Percentiles rank a stretch among this genome's conserved stretches.
These are phyloP conservation scores for Aspergillus sclerotialis DNA, from an alignment of 2,329 filamentous ascomycete species.

Conservation along the genomic window DNA sequence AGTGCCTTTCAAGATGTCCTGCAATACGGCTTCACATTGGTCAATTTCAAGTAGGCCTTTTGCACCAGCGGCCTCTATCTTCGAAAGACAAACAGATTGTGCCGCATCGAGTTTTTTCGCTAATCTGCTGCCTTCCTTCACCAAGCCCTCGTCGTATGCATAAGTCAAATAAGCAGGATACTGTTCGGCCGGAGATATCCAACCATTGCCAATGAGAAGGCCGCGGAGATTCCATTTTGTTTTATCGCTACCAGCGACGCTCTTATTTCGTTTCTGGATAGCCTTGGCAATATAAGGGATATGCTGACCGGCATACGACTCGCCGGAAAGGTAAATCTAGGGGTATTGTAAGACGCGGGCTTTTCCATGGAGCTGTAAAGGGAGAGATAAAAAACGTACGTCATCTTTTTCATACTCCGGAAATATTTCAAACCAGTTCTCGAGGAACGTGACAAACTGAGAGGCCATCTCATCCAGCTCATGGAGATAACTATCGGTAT, in stretches of 20 bases:
- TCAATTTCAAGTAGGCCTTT: conserved; percentile 59
- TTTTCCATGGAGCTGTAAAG: neutral
- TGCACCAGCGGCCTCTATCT: conserved; percentile 45
- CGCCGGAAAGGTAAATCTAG: conserved; percentile 87
- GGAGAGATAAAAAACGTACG: conserved; percentile 51
- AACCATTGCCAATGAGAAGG: conserved; percentile 91
- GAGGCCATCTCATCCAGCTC: conserved; percentile 84
- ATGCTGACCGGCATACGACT: conserved; percentile 94
- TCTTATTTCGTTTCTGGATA: conserved; percentile 80
- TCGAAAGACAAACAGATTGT: conserved; percentile 60
- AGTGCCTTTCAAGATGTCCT: conserved; percentile 63
- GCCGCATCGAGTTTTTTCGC: conserved; percentile 62
- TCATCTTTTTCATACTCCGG: conserved; percentile 89
- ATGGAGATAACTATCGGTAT: conserved; percentile 77
- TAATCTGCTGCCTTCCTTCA: conserved; percentile 59
- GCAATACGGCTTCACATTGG: conserved; percentile 71
- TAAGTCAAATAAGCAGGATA: conserved; percentile 81
- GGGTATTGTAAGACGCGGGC: conserved; percentile 5
- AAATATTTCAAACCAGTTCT: conserved; percentile 86
- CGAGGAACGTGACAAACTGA: conserved; percentile 81
- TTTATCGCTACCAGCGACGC: conserved; percentile 29
- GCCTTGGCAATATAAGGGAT: conserved; percentile 94
- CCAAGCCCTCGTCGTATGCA: conserved; percentile 67
- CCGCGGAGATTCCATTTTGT: conserved; percentile 71
- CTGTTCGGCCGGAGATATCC: conserved; percentile 87